Percentiles rank a stretch among this genome's conserved stretches.
Evolutionary conservation across 1,139 yeast genomes (phyloP).

Genomic region (Yamadazyma triangularis): DNA sequence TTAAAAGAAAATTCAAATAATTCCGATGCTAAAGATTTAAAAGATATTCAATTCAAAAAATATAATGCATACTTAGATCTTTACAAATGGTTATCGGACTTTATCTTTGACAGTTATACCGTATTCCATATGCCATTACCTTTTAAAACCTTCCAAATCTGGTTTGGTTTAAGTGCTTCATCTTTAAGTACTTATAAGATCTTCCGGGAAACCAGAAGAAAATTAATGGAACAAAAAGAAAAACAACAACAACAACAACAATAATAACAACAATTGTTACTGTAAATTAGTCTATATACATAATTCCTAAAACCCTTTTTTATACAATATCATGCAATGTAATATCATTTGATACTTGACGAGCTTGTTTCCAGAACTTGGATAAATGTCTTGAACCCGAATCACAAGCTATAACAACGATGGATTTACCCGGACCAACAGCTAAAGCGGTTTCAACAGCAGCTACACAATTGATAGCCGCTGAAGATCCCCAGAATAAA

Average conservation of each 20-base stretch:
- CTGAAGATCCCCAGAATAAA: constrained; percentile 83
- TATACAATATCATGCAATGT: constrained; percentile 27
- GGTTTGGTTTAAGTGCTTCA: constrained; percentile 47
- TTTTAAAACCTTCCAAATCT: constrained; percentile 41
- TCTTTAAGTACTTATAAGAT: constrained; percentile 35
- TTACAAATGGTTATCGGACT: constrained; percentile 38
- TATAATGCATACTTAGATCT: constrained; percentile 39
- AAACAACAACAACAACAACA: background rate
- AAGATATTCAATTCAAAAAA: constrained; percentile 35
- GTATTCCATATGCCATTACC: constrained; percentile 40
- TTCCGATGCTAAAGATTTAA: constrained; percentile 20
- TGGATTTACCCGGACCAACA: constrained; percentile 58
- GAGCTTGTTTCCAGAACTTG: constrained; percentile 83
- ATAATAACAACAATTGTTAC: background rate
- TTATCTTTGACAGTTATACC: constrained; percentile 40
- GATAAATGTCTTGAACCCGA: constrained; percentile 86
- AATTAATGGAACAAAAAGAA: background rate
- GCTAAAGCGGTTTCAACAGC: constrained; percentile 64
- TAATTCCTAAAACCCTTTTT: background rate
- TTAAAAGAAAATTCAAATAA: constrained; percentile 16
- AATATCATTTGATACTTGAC: constrained; percentile 22
- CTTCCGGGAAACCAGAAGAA: constrained; percentile 30
- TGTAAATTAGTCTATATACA: background rate
- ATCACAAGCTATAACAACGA: constrained; percentile 91
- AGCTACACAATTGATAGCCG: constrained; percentile 91